phyloP scores from a whole-genome alignment of 2,329 filamentous ascomycete genomes.

The Lachnellula cervina region DNA sequence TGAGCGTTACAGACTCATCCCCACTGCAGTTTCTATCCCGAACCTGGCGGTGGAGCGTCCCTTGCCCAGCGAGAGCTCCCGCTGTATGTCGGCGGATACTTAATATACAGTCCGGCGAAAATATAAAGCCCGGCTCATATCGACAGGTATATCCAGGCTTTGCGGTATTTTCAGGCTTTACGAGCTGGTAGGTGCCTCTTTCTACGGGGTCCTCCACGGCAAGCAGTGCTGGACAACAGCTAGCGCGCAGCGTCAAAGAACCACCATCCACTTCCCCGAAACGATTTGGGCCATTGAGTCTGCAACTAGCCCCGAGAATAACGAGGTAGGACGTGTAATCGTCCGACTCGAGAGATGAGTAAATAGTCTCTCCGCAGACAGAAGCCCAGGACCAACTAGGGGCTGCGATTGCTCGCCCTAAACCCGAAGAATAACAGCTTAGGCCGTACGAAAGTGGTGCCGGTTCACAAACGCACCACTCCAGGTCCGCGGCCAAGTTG shows the following conservation, averaged over 20 bases:
- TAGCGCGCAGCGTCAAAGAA: not conserved
- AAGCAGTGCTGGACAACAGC: not conserved
- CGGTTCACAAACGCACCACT: not conserved
- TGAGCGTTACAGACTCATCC: too few relatives aligned
- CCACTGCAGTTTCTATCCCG: not conserved
- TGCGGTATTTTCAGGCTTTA: not conserved
- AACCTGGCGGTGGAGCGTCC: not conserved
- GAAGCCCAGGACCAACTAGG: slow-evolving; percentile 7
- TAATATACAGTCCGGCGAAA: not conserved
- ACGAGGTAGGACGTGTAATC: not conserved
- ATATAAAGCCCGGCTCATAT: too few relatives aligned
- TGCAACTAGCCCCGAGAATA: not conserved
- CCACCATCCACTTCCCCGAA: not conserved
- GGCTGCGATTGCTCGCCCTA: not conserved
- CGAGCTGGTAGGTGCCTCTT: not conserved
- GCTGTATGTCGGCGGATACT: not conserved
- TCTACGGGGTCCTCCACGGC: not conserved
- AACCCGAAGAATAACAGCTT: not conserved
- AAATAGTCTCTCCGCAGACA: not conserved
- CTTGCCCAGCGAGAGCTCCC: not conserved
- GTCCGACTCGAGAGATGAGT: not conserved
- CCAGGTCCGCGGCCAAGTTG: not conserved
- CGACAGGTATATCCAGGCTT: not conserved
- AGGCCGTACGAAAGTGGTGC: not conserved
- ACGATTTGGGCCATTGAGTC: not conserved